Evolutionary conservation across 768 basidiomycete genomes (phyloP), one percentile per base, ranked within the genome.

Genomic region (Phanerodontia chrysosporium): DNA sequence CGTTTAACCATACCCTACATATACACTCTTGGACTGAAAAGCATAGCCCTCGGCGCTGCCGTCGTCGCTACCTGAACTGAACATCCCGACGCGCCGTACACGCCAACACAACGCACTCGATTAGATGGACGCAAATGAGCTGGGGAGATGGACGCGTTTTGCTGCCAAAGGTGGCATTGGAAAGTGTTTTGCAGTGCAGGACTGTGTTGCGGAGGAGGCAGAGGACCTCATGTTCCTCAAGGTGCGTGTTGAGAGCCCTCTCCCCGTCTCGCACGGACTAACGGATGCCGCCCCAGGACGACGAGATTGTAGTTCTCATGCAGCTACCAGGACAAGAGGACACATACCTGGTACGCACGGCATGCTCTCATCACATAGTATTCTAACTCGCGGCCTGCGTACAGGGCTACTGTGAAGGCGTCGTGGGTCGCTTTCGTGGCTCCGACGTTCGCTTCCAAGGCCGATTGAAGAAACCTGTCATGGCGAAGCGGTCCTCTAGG

Each of bases 201-300:
- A 95, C 70, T 91, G 89, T 65, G 81, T 90, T 21, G 90, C 90
- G 1, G 83, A 90, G 69, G 78, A 79, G 39, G 70, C 80, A 12
- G 86, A 86, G 24, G 92, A 94, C 71, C 78, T 95, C 46, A 95
- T 95, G 92, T 93, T 95, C 69, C 72, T 94, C 51, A 86, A 89
- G 81, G 90, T 85, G 57, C 49, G 81, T 75, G 28, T 21, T 29
- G n/a, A 25, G 29, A 16, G 28, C 42, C 36, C 18, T 53, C 9
- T 32, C 49, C 24, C 28, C 18, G n/a, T 30, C 1, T 32, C 14
- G 27, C 29, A 25, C 48, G 80, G 74, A 32, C 27, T 42, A n/a
- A 35, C n/a, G 32, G 22, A 52, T 8, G 18, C 44, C 36, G 18
- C 18, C 51, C 45, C 62, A 93, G 90, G 86, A 84, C 58, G 92